Conservation (phyloP, 192 early-diverging fungal genomes). For the Anaeromyces robustus region DNA sequence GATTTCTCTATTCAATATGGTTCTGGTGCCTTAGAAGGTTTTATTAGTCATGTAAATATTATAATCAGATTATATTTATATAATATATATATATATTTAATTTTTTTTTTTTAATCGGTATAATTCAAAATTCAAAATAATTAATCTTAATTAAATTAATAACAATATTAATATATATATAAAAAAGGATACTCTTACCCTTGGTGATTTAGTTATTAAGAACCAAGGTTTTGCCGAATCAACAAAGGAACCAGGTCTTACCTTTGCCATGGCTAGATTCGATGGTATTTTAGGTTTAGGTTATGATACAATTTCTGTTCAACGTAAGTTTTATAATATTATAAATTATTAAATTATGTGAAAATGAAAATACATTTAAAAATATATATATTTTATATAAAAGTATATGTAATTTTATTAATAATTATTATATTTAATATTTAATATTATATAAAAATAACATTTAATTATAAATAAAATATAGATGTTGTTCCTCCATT, state of each 20-base stretch:
- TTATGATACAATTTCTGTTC: conserved; percentile 37
- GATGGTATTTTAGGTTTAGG: conserved; percentile 93
- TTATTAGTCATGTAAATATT: conserved; percentile 55
- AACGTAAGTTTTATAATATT: neutral
- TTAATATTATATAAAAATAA: neutral
- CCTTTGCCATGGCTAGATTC: conserved; percentile 87
- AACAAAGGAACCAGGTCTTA: conserved; percentile 85
- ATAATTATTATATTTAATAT: neutral
- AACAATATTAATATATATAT: too few relatives aligned
- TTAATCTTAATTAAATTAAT: too few relatives aligned
- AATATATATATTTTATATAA: too few relatives aligned
- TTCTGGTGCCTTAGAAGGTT: conserved; percentile 81
- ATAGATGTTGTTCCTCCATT: conserved; percentile 75
- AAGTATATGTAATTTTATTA: neutral
- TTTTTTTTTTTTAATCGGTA: too few relatives aligned
- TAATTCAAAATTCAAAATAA: too few relatives aligned
- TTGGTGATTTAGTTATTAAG: conserved; percentile 58
- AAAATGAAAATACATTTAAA: conserved; percentile 47
- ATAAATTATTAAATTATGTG: too few relatives aligned
- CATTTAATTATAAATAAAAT: neutral
- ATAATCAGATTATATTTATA: too few relatives aligned
- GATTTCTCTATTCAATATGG: conserved; percentile 91
- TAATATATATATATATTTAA: too few relatives aligned
- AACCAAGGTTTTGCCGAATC: conserved; percentile 88
- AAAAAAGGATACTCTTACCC: conserved; percentile 46